Evolutionary conservation across 2,329 filamentous ascomycete species (phyloP), one percentile per base, ranked within the genome.

Genomic region (Lasiodiplodia citricola): DNA sequence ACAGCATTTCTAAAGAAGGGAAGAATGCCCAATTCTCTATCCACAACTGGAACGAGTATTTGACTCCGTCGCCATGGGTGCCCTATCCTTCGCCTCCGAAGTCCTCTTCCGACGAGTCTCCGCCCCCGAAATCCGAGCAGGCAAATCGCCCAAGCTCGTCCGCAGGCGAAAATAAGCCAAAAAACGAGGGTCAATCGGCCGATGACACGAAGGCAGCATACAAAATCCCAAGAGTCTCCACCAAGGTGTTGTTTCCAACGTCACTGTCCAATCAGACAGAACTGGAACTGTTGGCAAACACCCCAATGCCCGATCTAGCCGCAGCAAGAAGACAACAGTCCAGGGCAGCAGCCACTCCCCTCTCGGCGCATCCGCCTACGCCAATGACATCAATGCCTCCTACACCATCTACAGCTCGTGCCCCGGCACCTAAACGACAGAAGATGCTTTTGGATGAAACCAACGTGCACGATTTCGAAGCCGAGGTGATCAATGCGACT

Each of bases 41-140:
- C 55, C 94, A 99, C 79, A 97, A 97, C 78, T 92, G 94, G 78
- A 97, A 94, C 75, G 90, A 90, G 70, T 96, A 93, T 75, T 86
- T 98, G 58, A 97, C 94, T 0, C 96, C 95, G 0, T 98, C 96
- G 0, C 89, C 94, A 0, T 94, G 91, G 77, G 92, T 88, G 0
- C 90, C 93, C 0, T 97, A 91, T 76, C 93, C 83, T 1, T 75
- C 67, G 31, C 67, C 67, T n/a, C 58, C 67, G 18, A 68, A 52
- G 13, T 66, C 63, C 10, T 51, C 73, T 44, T 75, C 77, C 57
- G 74, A 75, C 47, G 69, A 66, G 18, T 66, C 63, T 21, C 51
- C 63, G 11, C 63, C 63, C 11, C 69, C 72, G 69, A 71, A 73
- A 51, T 71, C 47, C 47, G 60, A 64, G 1, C 60, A 64, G 70